Conservation (phyloP, 768 basidiomycete species). For the Hericium erinaceus region DNA sequence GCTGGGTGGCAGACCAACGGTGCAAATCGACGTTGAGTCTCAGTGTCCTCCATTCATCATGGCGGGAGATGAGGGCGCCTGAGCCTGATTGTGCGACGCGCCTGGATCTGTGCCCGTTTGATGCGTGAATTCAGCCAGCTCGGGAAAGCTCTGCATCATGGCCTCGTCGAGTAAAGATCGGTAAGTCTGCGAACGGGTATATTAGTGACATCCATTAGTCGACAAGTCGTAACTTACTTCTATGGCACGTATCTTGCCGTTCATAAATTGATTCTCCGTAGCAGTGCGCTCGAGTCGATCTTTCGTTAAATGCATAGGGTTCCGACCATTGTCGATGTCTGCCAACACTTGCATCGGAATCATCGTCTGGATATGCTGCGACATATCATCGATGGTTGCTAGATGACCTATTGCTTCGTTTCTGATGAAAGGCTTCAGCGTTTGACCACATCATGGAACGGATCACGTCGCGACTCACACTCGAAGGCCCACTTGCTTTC, state of each 20-base stretch:
- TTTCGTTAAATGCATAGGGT: slow-evolving; percentile 75
- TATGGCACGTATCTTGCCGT: slow-evolving; percentile 76
- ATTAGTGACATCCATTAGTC: not conserved
- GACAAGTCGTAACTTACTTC: slow-evolving; percentile 34
- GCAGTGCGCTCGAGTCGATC: slow-evolving; percentile 76
- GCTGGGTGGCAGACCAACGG: no score
- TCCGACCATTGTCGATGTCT: slow-evolving; percentile 73
- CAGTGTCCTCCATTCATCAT: no score
- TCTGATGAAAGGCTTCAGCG: slow-evolving; percentile 24
- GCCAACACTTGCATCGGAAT: slow-evolving; percentile 67
- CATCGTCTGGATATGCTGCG: slow-evolving; percentile 50
- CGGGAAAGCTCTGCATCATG: slow-evolving; percentile 63
- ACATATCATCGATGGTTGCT: slow-evolving; percentile 56
- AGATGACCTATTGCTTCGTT: slow-evolving; percentile 71
- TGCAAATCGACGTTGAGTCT: no score
- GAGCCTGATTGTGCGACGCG: no score
- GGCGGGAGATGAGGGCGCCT: no score
- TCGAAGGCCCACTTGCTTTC: slow-evolving; percentile 69
- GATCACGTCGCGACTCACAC: slow-evolving; percentile 40
- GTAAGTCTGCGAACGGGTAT: slow-evolving; percentile 47
- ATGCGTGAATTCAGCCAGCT: slow-evolving; percentile 29
- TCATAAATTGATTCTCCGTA: slow-evolving; percentile 88
- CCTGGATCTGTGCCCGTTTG: not conserved
- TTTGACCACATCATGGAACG: not conserved
- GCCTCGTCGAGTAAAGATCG: slow-evolving; percentile 59